Percentiles rank a stretch among this genome's conserved stretches.
These are phyloP conservation scores for Wickerhamomyces mucosus DNA, from an alignment of 805 yeast species.

Conservation along the genomic window DNA sequence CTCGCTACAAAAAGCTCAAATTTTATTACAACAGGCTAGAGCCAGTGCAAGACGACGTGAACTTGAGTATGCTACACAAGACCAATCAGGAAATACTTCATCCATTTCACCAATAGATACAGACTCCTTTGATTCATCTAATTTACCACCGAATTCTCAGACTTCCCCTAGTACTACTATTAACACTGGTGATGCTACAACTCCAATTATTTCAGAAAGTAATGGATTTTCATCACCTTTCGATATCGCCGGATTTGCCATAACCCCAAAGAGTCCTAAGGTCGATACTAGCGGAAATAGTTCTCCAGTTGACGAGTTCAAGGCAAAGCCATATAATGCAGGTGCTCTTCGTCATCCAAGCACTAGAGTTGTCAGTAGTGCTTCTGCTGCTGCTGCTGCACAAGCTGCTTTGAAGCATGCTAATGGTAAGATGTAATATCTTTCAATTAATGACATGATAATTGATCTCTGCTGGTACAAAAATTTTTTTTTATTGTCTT, in stretches of 20 bases:
- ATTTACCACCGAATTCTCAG: conserved; percentile 6
- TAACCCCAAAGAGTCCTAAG: conserved; percentile 41
- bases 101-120: conserved; percentile 21
- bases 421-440: too few species aligned
- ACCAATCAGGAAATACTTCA: conserved; percentile 21
- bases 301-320: conserved; percentile 15
- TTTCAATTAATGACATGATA: too few species aligned
- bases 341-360: conserved; percentile 15
- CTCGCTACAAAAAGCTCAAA: conserved; percentile 79
- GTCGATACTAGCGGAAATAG: too few species aligned
- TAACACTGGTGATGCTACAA: conserved; percentile 27
- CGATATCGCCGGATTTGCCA: conserved; percentile 32
- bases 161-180: conserved; percentile 29
- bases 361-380: conserved; percentile 9
- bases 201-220: conserved; percentile 16
- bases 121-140: conserved; percentile 19
- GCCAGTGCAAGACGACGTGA: conserved; percentile 57
- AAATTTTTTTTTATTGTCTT: too few species aligned
- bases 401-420: conserved; percentile 12
- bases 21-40: conserved; percentile 70
- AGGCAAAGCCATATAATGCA: conserved; percentile 15
- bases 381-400: conserved; percentile 15
- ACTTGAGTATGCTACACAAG: conserved; percentile 24
- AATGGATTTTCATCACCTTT: conserved; percentile 62
- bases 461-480: too few species aligned